A percentile compares a stretch with the other conserved stretches of the same genome.
Evolutionary conservation across 2,329 filamentous ascomycete species (phyloP).

Genomic region (Fusarium devonianum): DNA sequence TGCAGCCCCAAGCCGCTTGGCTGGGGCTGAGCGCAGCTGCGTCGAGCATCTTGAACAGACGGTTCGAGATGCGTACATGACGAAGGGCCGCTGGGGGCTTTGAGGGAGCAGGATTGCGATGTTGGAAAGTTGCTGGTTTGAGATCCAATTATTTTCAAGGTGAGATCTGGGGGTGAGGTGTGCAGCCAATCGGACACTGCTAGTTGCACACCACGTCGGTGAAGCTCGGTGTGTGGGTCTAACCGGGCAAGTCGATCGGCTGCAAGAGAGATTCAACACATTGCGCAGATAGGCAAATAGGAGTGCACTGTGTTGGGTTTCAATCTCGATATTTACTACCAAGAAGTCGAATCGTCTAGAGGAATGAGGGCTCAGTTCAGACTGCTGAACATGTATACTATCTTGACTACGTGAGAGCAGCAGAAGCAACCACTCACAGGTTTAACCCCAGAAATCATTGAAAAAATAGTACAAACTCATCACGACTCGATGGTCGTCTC

Average conservation of each 20-base stretch:
- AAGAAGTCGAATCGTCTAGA: no score
- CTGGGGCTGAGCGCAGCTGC: slow-evolving; percentile 35
- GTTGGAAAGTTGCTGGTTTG: slow-evolving; percentile 14
- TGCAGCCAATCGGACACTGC: slow-evolving; percentile 28
- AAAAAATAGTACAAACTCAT: no score
- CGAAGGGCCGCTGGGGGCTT: slow-evolving; percentile 16
- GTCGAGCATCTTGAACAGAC: slow-evolving; percentile 48
- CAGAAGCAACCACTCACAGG: no score
- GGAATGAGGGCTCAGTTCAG: no score
- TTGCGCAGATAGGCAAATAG: no score
- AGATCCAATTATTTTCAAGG: slow-evolving; percentile 36
- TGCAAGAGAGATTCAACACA: no score
- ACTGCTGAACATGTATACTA: no score
- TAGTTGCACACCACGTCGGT: slow-evolving; percentile 18
- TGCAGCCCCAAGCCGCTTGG: slow-evolving; percentile 27
- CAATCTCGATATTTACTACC: no score
- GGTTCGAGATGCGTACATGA: slow-evolving; percentile 47
- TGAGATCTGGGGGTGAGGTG: slow-evolving; percentile 19
- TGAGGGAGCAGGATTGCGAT: slow-evolving; percentile 6
- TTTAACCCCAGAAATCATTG: no score
- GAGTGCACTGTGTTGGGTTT: no score
- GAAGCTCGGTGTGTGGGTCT: slow-evolving; percentile 32
- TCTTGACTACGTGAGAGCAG: no score
- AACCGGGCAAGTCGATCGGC: slow-evolving; percentile 5
- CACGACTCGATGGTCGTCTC: no score